phyloP scores from a whole-genome alignment of 495 filamentous ascomycete genomes.

The Lasiosphaeris hirsuta region DNA sequence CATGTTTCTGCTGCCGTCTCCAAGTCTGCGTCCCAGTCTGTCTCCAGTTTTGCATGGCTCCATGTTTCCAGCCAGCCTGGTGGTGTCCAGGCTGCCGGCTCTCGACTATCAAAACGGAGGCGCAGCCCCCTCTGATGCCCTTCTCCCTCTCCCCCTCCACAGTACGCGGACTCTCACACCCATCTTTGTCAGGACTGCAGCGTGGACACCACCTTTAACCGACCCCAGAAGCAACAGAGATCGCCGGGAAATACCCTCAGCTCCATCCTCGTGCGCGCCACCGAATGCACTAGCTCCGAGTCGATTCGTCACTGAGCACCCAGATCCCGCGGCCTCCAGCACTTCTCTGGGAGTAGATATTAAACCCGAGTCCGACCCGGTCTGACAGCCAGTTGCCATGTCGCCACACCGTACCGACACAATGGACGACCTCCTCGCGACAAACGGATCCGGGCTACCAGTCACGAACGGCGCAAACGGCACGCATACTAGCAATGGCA shows the following conservation, averaged over 20 bases:
- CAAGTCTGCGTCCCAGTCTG: too few relatives aligned
- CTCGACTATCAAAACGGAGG: too few relatives aligned
- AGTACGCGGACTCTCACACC: too few relatives aligned
- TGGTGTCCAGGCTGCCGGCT: too few relatives aligned
- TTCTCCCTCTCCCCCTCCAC: too few relatives aligned
- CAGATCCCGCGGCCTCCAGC: background rate
- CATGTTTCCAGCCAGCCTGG: too few relatives aligned
- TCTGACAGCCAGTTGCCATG: slow-evolving; percentile 8
- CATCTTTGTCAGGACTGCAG: too few relatives aligned
- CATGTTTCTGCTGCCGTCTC: too few relatives aligned
- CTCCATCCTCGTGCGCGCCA: background rate
- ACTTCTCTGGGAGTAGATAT: background rate
- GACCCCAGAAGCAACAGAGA: slow-evolving; percentile 1
- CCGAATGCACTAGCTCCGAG: background rate
- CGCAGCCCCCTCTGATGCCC: too few relatives aligned
- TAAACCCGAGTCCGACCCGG: background rate
- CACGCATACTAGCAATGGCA: slow-evolving; percentile 1
- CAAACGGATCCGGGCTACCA: slow-evolving; percentile 12
- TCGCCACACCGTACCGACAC: slow-evolving; percentile 27
- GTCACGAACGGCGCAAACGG: background rate
- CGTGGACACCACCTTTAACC: too few relatives aligned
- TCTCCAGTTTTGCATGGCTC: too few relatives aligned
- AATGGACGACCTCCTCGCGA: slow-evolving; percentile 14
- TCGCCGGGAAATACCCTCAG: background rate
- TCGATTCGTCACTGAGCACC: background rate